Base-by-base conservation (phyloP, 805 yeast species). In the Candida ponderosae region DNA sequence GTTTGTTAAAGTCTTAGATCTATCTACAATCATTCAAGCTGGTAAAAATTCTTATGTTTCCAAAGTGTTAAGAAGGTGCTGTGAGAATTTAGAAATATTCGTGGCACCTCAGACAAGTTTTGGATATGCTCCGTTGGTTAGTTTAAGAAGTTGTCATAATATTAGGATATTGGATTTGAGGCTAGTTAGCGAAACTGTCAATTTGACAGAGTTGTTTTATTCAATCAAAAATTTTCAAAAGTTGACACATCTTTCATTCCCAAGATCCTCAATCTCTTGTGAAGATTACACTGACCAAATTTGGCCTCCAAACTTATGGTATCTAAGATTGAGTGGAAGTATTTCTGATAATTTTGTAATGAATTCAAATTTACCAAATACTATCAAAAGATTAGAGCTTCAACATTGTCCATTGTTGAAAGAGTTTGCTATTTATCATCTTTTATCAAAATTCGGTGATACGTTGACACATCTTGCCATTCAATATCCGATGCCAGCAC, bases 41-140 rank as follows among this genome's bases (percentile, higher is more conserved):
- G 97, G 97, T 11, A 88, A 85, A 56, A 93, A 88, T 59, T 90
- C 97, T 5, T 82, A 70, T 56, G 87, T 90, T 11, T 86, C 97
- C 0, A 81, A 84, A 45, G 56, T 93, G 6, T 63, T 93, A 38
- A 74, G 95, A 50, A 68, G 96, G 30, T 84, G 96, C 38, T 73
- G 88, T 8, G 56, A 68, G 16, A 71, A 68, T 29, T 62, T 93
- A 34, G 73, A 77, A 44, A 63, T 68, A 10, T 88, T 93, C 49
- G 72, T 83, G 7, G 96, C 97, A 0, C 96, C 97, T 4, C 97
- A 90, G 54, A 81, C 97, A 24, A 82, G 94, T 62, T 90, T 93
- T 64, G 98, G 98, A 0, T 72, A 79, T 35, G 83, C 95, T 2
- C 97, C 97, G 1, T 62, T 90, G 46, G 72, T 86, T n/a, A 79